phyloP scores from a whole-genome alignment of 179 eudicot genomes.

The Carnegiea gigantea region DNA sequence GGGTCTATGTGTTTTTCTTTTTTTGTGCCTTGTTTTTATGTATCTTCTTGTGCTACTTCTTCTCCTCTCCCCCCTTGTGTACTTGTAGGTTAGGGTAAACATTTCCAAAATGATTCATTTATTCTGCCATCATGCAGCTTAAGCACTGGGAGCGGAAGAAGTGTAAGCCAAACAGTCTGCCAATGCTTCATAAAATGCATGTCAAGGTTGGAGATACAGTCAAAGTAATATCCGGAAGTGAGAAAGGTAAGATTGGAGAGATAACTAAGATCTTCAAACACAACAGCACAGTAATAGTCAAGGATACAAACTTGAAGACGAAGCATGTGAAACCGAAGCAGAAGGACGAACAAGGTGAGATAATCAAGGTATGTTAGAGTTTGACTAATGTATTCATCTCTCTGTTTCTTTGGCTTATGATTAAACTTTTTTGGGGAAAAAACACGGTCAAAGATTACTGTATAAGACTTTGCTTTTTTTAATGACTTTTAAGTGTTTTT shows the following conservation, averaged over 20 bases:
- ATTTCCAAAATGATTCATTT: not conserved
- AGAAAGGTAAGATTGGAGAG: conserved; percentile 91
- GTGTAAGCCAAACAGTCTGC: conserved; percentile 95
- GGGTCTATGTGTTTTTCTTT: no score
- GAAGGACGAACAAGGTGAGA: conserved; percentile 83
- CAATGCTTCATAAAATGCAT: conserved; percentile 83
- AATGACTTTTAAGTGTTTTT: no score
- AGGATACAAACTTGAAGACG: conserved; percentile 85
- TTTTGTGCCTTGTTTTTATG: no score
- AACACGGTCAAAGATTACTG: not conserved
- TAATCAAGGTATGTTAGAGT: conserved; percentile 59
- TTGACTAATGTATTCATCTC: not conserved
- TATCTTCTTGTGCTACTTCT: no score
- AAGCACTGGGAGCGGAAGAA: conserved; percentile 92
- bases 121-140: conserved; percentile 44
- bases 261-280: conserved; percentile 63
- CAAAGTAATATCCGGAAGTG: conserved; percentile 87
- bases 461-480: no score
- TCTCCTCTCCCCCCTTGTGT: not conserved
- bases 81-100: not conserved
- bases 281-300: conserved; percentile 69
- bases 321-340: conserved; percentile 79
- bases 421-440: not conserved
- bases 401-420: not conserved
- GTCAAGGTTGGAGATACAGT: conserved; percentile 93